A percentile compares a stretch with the other conserved stretches of the same genome.
These are phyloP conservation scores for Xerocomellus chrysenteron DNA, from an alignment of 768 basidiomycete genomes.

Conservation along the genomic window DNA sequence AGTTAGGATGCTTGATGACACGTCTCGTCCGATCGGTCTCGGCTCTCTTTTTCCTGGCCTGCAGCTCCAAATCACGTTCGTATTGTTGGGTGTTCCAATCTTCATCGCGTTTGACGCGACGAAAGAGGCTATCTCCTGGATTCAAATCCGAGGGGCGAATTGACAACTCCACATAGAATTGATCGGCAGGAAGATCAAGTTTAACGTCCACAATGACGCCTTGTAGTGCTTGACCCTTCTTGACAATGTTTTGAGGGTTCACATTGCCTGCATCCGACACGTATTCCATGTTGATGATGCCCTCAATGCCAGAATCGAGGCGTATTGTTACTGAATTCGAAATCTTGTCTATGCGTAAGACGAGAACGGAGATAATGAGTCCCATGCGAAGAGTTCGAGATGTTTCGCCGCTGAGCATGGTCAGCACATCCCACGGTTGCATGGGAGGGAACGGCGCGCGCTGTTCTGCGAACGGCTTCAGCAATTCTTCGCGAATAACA, in stretches of 20 bases:
- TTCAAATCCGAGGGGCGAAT: slow-evolving; percentile 59
- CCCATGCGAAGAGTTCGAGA: slow-evolving; percentile 70
- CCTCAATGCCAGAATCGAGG: slow-evolving; percentile 94
- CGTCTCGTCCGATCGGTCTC: slow-evolving; percentile 78
- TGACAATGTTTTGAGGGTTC: slow-evolving; percentile 49
- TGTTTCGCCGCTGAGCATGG: slow-evolving; percentile 96
- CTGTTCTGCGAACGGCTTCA: slow-evolving; percentile 76
- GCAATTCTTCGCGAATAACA: slow-evolving; percentile 83
- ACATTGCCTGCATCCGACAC: slow-evolving; percentile 49
- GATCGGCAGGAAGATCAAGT: slow-evolving; percentile 56
- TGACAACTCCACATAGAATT: slow-evolving; percentile 74
- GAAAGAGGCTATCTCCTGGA: slow-evolving; percentile 61
- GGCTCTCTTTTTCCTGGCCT: slow-evolving; percentile 80
- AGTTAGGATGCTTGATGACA: slow-evolving; percentile 96
- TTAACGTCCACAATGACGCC: slow-evolving; percentile 77
- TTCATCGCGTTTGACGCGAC: slow-evolving; percentile 58
- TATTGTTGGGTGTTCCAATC: slow-evolving; percentile 65
- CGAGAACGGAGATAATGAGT: slow-evolving; percentile 75
- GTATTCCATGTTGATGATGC: slow-evolving; percentile 60
- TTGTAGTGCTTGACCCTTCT: slow-evolving; percentile 77
- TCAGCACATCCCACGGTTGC: slow-evolving; percentile 76
- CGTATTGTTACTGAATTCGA: slow-evolving; percentile 58
- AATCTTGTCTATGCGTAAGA: slow-evolving; percentile 47
- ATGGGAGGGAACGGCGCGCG: slow-evolving; percentile 66
- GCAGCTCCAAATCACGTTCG: slow-evolving; percentile 67